Evolutionary conservation across 305 asterid genomes (phyloP).

Genomic region (Solanum hybrid): DNA sequence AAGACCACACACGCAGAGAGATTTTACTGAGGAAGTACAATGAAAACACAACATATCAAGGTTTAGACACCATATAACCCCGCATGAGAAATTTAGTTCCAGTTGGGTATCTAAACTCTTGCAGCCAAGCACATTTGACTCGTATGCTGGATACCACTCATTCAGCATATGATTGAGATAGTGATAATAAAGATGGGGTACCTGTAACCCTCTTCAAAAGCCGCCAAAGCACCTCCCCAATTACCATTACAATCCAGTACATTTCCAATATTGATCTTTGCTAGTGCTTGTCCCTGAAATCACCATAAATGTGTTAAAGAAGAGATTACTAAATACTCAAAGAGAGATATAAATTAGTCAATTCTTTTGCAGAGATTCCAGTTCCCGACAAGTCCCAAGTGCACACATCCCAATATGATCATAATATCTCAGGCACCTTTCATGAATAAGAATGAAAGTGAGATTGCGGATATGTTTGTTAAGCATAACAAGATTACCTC

Average conservation of each 20-base stretch:
- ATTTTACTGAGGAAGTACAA: neutral
- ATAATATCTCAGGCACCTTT: neutral
- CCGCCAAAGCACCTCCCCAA: constrained; percentile 60
- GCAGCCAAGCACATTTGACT: neutral
- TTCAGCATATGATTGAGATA: neutral
- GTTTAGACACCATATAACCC: neutral
- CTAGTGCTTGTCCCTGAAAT: constrained; percentile 87
- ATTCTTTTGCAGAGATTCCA: neutral
- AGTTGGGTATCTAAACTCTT: neutral
- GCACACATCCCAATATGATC: neutral
- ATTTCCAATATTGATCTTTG: constrained; percentile 78
- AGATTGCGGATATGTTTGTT: neutral
- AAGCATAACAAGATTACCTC: constrained; percentile 54
- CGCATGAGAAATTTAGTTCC: neutral
- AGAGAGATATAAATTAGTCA: neutral
- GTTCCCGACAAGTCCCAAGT: neutral
- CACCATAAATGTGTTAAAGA: constrained; percentile 1
- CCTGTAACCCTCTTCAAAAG: constrained; percentile 82
- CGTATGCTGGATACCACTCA: neutral
- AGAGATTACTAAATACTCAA: neutral
- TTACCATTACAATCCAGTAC: constrained; percentile 67
- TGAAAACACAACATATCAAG: neutral
- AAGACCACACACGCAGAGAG: neutral
- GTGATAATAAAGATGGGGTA: constrained; percentile 20
- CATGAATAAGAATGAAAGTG: neutral